Percentiles rank a stretch among this genome's conserved stretches.
These are phyloP conservation scores for Paracamarosporium sp. DNA, from an alignment of 2,329 filamentous ascomycete genomes.

Conservation along the genomic window DNA sequence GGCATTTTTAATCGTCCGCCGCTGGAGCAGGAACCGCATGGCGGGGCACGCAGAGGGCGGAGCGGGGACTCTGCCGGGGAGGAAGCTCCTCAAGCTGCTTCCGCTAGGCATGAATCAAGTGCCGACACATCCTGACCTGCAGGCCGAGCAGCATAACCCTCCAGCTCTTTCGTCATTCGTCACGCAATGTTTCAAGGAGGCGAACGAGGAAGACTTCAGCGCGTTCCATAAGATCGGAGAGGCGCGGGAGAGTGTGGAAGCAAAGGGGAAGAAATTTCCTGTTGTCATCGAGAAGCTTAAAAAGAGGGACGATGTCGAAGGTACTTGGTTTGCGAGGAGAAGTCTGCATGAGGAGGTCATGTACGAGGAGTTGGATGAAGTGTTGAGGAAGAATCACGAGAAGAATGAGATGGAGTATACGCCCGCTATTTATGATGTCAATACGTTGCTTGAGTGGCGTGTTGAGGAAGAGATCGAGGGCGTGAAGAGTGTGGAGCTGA, in stretches of 20 bases:
- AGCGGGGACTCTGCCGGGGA: neutral
- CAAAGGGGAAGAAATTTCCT: neutral
- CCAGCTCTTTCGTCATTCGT: slow-evolving; percentile 3
- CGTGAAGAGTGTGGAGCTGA: slow-evolving; percentile 45
- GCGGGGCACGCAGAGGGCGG: slow-evolving; percentile 4
- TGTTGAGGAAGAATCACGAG: slow-evolving; percentile 66
- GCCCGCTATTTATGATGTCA: slow-evolving; percentile 59
- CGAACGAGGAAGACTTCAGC: slow-evolving; percentile 5
- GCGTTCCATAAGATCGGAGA: slow-evolving; percentile 3
- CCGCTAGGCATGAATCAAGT: slow-evolving; percentile 9
- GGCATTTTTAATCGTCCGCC: neutral
- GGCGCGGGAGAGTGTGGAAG: neutral
- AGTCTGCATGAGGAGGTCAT: slow-evolving; percentile 62
- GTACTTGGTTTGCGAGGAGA: slow-evolving; percentile 69
- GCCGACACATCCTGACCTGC: slow-evolving; percentile 9
- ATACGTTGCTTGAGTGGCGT: slow-evolving; percentile 53
- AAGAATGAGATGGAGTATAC: slow-evolving; percentile 66
- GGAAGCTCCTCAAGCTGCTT: neutral
- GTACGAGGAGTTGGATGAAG: slow-evolving; percentile 68
- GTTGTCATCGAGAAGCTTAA: slow-evolving; percentile 16
- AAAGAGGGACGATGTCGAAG: slow-evolving; percentile 37
- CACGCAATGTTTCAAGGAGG: neutral
- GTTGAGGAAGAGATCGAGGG: slow-evolving; percentile 30
- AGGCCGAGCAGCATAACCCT: neutral
- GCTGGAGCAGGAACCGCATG: neutral